Base-by-base conservation (phyloP, 768 basidiomycete genomes). In the Collybia sp. region DNA sequence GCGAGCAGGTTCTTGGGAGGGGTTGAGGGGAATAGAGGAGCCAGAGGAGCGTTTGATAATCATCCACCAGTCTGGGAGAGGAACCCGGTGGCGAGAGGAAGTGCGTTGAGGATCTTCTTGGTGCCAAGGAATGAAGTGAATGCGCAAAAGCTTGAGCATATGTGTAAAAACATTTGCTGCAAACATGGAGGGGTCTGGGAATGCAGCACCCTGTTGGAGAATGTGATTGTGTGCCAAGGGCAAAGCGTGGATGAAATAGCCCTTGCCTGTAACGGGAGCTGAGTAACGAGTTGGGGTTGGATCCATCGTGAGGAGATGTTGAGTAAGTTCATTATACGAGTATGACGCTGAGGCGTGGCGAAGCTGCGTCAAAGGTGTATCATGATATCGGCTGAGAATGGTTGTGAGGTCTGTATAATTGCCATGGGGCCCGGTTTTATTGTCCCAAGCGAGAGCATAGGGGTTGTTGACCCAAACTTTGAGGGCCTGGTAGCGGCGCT, bases 51-150 rank as follows among this genome's bases (percentile, higher is more conserved):
- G 33, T 15, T 35, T 34, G 3, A 44, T 12, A 3, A 34, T 36
- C 43, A 34, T 34, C 33, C 33, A 34, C 11, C 10, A 34, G 11
- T 33, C 6, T 33, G 43, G 13, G 20, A 20, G 8, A 5, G 25
- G 31, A 5, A 31, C 31, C 15, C 15, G 10, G n/a, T n/a, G n/a
- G n/a, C 15, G 33, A 34, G 15, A 10, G 10, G 33, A 10, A 15
- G 11, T 10, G 15, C 10, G 10, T 10, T 34, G 10, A 10, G 33
- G 15, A 15, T 10, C 11, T n/a, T n/a, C 11, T 15, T 34, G 13
- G 17, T 44, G 43, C 43, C 43, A 44, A 32, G 43, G 43, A 33
- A 44, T n/a, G 36, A 44, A 44, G 17, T 44, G 43, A 12, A 44
- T 44, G 9, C 36, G n/a, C 43, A 44, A 33, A n/a, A n/a, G 31